phyloP scores from a whole-genome alignment of 2,329 filamentous ascomycete genomes.

The Incumbomyces lentus region DNA sequence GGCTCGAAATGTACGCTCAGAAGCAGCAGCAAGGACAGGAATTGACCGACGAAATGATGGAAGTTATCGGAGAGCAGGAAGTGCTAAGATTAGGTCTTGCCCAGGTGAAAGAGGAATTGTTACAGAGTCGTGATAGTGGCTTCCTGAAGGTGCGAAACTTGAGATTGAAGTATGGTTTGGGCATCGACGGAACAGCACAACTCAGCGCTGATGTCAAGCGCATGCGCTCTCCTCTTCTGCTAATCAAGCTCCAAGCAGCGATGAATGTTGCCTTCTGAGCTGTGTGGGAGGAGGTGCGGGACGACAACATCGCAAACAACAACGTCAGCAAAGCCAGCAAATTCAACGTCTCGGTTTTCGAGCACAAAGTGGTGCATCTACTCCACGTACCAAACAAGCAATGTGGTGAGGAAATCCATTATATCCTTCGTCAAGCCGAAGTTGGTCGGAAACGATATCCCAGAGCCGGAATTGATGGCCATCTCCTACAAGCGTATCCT shows the following conservation, averaged over 20 bases:
- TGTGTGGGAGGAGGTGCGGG: background rate
- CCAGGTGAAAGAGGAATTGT: background rate
- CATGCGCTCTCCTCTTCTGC: background rate
- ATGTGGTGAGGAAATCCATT: background rate
- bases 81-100: background rate
- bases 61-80: background rate
- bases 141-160: background rate
- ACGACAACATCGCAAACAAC: background rate
- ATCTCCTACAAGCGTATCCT: background rate
- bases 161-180: too few species aligned
- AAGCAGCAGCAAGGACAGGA: background rate
- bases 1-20: background rate
- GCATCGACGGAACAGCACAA: background rate
- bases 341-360: background rate
- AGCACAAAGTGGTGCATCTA: background rate
- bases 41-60: background rate
- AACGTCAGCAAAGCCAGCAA: background rate
- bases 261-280: constrained; percentile 1
- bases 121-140: background rate
- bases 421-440: background rate
- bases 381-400: constrained; percentile 1
- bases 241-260: constrained; percentile 1
- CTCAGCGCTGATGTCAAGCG: background rate
- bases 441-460: background rate
- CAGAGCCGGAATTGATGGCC: background rate